Percentiles rank a stretch among this genome's conserved stretches.
Conservation (phyloP, 352 stramenopile species). For the Aphanomyces stellatus region DNA sequence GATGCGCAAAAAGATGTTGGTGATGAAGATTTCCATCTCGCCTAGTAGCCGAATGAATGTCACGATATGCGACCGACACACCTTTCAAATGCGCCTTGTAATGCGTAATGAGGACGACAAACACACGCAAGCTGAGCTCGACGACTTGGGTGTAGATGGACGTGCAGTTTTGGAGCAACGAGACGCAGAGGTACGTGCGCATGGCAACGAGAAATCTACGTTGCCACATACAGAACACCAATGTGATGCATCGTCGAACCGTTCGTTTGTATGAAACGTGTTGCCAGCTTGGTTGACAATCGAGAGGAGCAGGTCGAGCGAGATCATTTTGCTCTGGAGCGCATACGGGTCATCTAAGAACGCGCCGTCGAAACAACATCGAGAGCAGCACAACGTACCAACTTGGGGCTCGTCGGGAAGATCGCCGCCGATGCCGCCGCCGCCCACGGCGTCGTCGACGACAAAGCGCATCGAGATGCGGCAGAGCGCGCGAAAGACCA, state of each 20-base stretch:
- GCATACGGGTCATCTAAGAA: slow-evolving; percentile 82
- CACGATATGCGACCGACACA: neutral
- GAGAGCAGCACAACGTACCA: neutral
- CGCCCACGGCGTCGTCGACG: slow-evolving; percentile 81
- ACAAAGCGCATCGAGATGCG: slow-evolving; percentile 87
- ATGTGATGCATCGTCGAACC: slow-evolving; percentile 21
- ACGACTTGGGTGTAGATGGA: slow-evolving; percentile 94
- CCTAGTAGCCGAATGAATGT: slow-evolving; percentile 20
- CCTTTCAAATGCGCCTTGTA: slow-evolving; percentile 92
- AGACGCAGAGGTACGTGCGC: slow-evolving; percentile 95
- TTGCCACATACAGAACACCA: neutral
- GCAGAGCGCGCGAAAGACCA: slow-evolving; percentile 97
- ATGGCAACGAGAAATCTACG: slow-evolving; percentile 93
- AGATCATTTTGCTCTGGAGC: slow-evolving; percentile 95
- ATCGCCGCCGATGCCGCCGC: too few species aligned
- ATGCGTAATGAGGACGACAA: slow-evolving; percentile 91
- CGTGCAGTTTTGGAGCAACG: slow-evolving; percentile 98
- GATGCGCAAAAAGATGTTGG: slow-evolving; percentile 97
- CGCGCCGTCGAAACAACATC: neutral
- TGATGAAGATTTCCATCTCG: slow-evolving; percentile 98
- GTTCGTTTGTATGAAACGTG: slow-evolving; percentile 91
- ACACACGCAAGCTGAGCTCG: slow-evolving; percentile 95
- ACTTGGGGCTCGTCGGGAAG: neutral
- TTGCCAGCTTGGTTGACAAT: slow-evolving; percentile 95
- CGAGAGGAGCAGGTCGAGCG: slow-evolving; percentile 93